These are phyloP conservation scores for Fusarium sp. DNA, from an alignment of 2,329 filamentous ascomycete genomes.

Conservation along the genomic window DNA sequence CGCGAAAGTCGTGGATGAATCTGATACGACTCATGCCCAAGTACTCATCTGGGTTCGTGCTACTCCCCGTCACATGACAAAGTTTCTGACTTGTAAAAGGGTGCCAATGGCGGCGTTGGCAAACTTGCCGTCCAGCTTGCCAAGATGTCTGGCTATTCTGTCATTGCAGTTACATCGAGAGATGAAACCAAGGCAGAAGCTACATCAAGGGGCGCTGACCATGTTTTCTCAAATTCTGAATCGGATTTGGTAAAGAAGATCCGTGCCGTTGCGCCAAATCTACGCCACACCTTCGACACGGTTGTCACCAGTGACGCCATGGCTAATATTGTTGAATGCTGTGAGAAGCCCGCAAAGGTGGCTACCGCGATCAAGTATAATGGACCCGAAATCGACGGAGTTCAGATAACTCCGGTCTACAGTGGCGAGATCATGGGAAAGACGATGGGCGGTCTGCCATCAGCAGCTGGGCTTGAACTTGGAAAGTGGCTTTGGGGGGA, in stretches of 20 bases:
- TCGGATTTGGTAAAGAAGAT: not conserved
- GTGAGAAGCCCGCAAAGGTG: not conserved
- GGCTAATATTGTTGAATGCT: not conserved
- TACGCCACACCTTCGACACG: not conserved
- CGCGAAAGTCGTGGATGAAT: not conserved
- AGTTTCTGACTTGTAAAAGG: not conserved
- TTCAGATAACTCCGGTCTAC: not conserved
- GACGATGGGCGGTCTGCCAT: not conserved
- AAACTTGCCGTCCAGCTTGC: not conserved
- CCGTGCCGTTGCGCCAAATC: not conserved
- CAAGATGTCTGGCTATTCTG: not conserved
- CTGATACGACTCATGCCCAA: not conserved
- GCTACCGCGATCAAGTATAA: not conserved
- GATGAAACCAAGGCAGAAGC: not conserved
- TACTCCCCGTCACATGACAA: rapidly evolving
- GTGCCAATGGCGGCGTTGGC: not conserved
- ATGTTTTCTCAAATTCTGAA: not conserved
- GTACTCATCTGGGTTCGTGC: not conserved
- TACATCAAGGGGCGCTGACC: not conserved
- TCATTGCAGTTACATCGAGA: not conserved
- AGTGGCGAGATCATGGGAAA: not conserved
- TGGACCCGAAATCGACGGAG: not conserved
- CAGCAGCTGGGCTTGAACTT: not conserved
- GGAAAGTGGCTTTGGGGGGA: not conserved
- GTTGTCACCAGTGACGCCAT: not conserved